Conservation (phyloP, 2,329 filamentous ascomycete genomes). For the Coniosporium tulheliwenetii region DNA sequence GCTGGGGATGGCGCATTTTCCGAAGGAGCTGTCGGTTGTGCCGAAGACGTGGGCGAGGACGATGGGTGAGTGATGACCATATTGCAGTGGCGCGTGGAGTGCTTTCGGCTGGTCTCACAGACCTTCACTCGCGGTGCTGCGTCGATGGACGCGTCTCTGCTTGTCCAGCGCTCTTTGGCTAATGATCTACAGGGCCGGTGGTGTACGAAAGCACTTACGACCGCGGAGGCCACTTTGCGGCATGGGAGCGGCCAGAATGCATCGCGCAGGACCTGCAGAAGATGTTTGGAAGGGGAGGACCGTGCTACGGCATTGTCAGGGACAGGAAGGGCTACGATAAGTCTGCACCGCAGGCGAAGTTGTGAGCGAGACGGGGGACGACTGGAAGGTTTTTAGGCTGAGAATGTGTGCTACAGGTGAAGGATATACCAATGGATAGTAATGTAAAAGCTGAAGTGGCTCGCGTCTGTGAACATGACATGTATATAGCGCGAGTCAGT, state of each 20-base stretch:
- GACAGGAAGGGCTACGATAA: slow-evolving; percentile 8
- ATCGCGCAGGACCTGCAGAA: slow-evolving; percentile 34
- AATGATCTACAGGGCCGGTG: slow-evolving; percentile 20
- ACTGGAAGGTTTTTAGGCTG: too few species aligned
- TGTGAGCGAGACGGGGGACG: background rate
- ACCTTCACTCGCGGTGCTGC: background rate
- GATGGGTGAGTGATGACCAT: slow-evolving; percentile 19
- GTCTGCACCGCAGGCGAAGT: background rate
- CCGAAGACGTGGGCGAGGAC: slow-evolving; percentile 42
- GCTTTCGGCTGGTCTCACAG: slow-evolving; percentile 1
- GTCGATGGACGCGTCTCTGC: background rate
- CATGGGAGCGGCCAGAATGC: slow-evolving; percentile 37
- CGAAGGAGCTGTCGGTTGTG: slow-evolving; percentile 38
- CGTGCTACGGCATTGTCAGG: slow-evolving; percentile 17
- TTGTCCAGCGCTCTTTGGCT: background rate
- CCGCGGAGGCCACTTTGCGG: slow-evolving; percentile 42
- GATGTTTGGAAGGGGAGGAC: slow-evolving; percentile 37
- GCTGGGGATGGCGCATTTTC: slow-evolving; percentile 39
- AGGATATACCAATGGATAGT: too few species aligned
- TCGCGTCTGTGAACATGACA: too few species aligned
- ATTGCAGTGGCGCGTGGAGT: slow-evolving; percentile 9
- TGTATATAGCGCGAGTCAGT: too few species aligned
- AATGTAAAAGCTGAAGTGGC: too few species aligned
- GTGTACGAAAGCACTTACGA: slow-evolving; percentile 38
- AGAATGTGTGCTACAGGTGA: too few species aligned